Percentiles rank a stretch among this genome's conserved stretches.
phyloP scores from a whole-genome alignment of 2,329 filamentous ascomycete genomes.

The Alternaria novae-zelandiae region DNA sequence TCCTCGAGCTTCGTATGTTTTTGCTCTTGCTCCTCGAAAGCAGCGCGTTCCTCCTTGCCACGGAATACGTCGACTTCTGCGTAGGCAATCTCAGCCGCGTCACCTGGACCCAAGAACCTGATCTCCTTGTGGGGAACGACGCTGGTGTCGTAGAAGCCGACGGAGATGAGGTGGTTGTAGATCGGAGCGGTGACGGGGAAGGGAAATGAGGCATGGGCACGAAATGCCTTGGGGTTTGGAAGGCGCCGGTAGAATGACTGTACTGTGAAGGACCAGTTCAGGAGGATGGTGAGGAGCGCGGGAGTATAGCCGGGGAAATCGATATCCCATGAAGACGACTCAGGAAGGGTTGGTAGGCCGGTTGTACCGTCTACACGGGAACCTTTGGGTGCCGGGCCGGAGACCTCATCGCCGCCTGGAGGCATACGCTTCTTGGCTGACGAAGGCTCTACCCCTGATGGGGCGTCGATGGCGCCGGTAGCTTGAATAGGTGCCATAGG shows the following conservation, averaged over 20 bases:
- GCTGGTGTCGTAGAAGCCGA: slow-evolving; percentile 30
- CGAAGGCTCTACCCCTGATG: slow-evolving; percentile 7
- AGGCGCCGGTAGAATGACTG: slow-evolving; percentile 10
- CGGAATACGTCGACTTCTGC: slow-evolving; percentile 32
- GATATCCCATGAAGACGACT: slow-evolving; percentile 5
- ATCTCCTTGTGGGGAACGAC: slow-evolving; percentile 23
- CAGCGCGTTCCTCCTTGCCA: neutral
- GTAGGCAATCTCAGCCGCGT: slow-evolving; percentile 22
- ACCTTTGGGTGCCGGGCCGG: neutral
- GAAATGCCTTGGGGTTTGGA: slow-evolving; percentile 16
- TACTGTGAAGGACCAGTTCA: slow-evolving; percentile 29
- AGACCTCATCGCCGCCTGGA: neutral
- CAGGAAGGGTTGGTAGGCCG: slow-evolving; percentile 14
- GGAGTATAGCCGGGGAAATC: slow-evolving; percentile 24
- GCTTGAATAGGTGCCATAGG: neutral
- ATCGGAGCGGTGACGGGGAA: slow-evolving; percentile 16
- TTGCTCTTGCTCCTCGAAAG: neutral
- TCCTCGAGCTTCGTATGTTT: neutral
- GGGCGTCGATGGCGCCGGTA: slow-evolving; percentile 1
- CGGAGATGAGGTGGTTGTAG: slow-evolving; percentile 17
- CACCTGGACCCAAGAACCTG: slow-evolving; percentile 23
- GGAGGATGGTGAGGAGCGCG: slow-evolving; percentile 20
- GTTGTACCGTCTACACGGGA: neutral
- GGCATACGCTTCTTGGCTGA: slow-evolving; percentile 12
- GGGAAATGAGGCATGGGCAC: slow-evolving; percentile 25